Conservation (phyloP, 1,284 basidiomycete genomes). For the Melanopsichium pennsylvanicum region DNA sequence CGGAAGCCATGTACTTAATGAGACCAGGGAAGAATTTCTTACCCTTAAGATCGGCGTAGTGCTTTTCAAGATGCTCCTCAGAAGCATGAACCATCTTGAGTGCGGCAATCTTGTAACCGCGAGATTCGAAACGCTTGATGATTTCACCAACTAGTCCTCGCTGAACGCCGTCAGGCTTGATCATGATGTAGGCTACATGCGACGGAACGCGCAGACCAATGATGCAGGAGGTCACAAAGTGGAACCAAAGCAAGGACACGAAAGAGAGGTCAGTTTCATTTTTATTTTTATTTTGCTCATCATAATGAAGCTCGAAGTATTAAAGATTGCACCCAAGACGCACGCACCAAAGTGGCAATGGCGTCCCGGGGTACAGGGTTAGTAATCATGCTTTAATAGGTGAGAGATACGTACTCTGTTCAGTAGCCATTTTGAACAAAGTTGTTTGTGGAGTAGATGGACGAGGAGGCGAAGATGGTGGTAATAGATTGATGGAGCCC, state of each 20-base stretch:
- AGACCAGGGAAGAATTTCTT: conserved; percentile 66
- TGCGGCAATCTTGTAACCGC: conserved; percentile 64
- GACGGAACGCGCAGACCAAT: too few relatives aligned
- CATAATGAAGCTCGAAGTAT: too few relatives aligned
- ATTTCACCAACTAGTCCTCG: conserved; percentile 64
- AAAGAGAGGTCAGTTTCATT: too few relatives aligned
- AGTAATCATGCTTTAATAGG: too few relatives aligned
- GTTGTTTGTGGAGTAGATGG: conserved; percentile 2
- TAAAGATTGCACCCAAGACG: too few relatives aligned
- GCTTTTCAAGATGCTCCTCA: conserved; percentile 64
- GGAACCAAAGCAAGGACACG: background rate
- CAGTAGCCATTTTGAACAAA: conserved; percentile 61
- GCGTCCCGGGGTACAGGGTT: too few relatives aligned
- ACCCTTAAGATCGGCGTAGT: conserved; percentile 66
- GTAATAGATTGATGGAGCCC: conserved; percentile 1
- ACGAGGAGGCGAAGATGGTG: conserved; percentile 10
- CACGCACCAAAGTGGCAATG: too few relatives aligned
- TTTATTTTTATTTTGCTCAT: too few relatives aligned
- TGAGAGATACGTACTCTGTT: conserved; percentile 51
- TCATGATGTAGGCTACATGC: conserved; percentile 64
- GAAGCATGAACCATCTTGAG: conserved; percentile 64
- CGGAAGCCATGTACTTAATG: conserved; percentile 75
- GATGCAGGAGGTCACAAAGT: too few relatives aligned
- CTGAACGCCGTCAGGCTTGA: conserved; percentile 65
- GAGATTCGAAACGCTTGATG: conserved; percentile 62